Evolutionary conservation across 768 basidiomycete genomes (phyloP).

Genomic region (Collybia sordida): DNA sequence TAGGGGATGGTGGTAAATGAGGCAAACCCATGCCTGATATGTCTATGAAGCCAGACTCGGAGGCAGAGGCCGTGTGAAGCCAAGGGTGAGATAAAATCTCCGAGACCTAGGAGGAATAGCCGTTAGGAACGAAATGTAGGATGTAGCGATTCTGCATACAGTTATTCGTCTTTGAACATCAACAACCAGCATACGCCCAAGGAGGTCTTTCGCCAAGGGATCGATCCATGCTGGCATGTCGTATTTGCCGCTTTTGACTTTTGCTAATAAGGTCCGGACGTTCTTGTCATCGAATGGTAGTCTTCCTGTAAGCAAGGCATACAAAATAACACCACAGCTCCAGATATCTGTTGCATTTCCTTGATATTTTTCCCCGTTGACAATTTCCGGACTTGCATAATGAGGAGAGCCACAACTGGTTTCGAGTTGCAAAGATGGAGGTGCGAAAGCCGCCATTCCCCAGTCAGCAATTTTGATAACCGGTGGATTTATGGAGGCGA

Average conservation of each 20-base stretch:
- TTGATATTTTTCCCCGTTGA: constrained; percentile 85
- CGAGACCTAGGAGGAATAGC: constrained; percentile 58
- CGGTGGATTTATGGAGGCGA: constrained; percentile 77
- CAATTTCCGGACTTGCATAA: constrained; percentile 96
- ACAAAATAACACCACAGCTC: constrained; percentile 95
- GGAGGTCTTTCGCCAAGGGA: constrained; percentile 79
- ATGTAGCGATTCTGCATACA: constrained; percentile 41
- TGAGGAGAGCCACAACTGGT: constrained; percentile 97
- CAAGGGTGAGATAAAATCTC: constrained; percentile 88
- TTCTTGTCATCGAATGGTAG: constrained; percentile 96
- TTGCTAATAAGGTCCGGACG: constrained; percentile 69
- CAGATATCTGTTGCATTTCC: constrained; percentile 93
- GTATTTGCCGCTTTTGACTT: constrained; percentile 87
- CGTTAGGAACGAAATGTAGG: constrained; percentile 3
- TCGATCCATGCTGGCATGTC: constrained; percentile 82
- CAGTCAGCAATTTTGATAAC: constrained; percentile 97
- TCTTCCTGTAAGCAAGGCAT: constrained; percentile 83
- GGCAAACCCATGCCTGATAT: constrained; percentile 19
- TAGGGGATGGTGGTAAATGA: constrained; percentile 62
- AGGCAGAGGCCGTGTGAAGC: constrained; percentile 40
- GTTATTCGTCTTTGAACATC: constrained; percentile 79
- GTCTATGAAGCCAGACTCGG: constrained; percentile 15
- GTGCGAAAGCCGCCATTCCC: constrained; percentile 97
- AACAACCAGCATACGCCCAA: constrained; percentile 86
- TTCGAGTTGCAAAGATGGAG: constrained; percentile 80